A percentile compares a stretch with the other conserved stretches of the same genome.
Evolutionary conservation across 176 grass and related monocot genomes (phyloP).

Genomic region (Dactylis glomerata): DNA sequence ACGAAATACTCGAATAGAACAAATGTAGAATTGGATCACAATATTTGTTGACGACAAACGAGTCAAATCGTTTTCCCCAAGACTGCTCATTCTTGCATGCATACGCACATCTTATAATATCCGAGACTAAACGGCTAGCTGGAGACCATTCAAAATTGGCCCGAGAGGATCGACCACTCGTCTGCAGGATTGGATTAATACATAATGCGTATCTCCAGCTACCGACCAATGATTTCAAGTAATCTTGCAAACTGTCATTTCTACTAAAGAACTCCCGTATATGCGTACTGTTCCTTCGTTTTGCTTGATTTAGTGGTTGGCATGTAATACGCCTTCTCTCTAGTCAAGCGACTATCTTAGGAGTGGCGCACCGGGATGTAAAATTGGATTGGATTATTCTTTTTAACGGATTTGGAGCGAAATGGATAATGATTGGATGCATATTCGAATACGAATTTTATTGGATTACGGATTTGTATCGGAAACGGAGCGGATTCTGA

Average conservation of each 20-base stretch:
- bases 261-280: neutral
- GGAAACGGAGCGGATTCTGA: too few species aligned
- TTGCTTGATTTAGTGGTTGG: neutral
- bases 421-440: too few species aligned
- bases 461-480: too few species aligned
- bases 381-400: too few species aligned
- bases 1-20: too few species aligned
- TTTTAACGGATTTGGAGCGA: too few species aligned
- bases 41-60: too few species aligned
- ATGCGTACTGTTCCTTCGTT: neutral
- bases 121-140: neutral
- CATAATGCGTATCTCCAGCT: neutral
- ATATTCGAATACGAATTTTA: too few species aligned
- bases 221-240: too few species aligned
- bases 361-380: neutral
- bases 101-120: neutral
- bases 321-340: conserved; percentile 1
- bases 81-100: too few species aligned
- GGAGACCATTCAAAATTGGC: neutral
- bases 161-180: neutral
- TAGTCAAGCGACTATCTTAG: neutral
- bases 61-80: too few species aligned
- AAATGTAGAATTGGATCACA: too few species aligned
- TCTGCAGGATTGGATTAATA: neutral
- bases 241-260: neutral